A percentile compares a stretch with the other conserved stretches of the same genome.
phyloP scores from a whole-genome alignment of 1,139 yeast genomes.

The Nakaseomyces kungkrabaensis region DNA sequence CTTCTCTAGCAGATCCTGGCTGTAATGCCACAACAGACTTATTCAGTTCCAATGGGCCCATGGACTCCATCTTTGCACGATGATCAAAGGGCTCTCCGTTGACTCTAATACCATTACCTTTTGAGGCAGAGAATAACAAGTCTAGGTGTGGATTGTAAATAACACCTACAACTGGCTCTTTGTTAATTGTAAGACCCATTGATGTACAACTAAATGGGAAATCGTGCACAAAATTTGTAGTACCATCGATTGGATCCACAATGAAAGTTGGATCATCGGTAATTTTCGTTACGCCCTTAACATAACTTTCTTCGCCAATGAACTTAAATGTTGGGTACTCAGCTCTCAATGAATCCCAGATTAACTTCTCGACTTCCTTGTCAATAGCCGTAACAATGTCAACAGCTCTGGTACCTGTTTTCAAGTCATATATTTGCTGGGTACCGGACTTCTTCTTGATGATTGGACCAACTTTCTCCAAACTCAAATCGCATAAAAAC shows the following conservation, averaged over 20 bases:
- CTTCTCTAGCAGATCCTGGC: constrained; percentile 49
- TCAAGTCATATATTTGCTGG: constrained; percentile 42
- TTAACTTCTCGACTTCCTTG: constrained; percentile 44
- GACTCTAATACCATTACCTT: constrained; percentile 43
- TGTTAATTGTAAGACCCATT: constrained; percentile 42
- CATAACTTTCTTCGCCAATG: constrained; percentile 51
- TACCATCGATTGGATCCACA: constrained; percentile 55
- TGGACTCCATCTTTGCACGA: constrained; percentile 16
- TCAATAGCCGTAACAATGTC: constrained; percentile 53
- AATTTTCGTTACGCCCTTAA: constrained; percentile 38
- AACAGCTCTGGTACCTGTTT: constrained; percentile 38
- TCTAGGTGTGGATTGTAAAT: constrained; percentile 47
- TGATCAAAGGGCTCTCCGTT: constrained; percentile 37
- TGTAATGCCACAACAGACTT: constrained; percentile 48
- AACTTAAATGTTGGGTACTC: constrained; percentile 42
- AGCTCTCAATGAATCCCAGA: constrained; percentile 32
- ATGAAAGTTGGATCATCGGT: constrained; percentile 48
- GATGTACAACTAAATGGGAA: constrained; percentile 54
- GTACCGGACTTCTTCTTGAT: constrained; percentile 42
- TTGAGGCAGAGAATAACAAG: constrained; percentile 40
- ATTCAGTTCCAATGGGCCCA: constrained; percentile 35
- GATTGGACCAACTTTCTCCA: constrained; percentile 35
- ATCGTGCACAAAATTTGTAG: constrained; percentile 50
- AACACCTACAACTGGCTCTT: constrained; percentile 47
- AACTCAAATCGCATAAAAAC: constrained; percentile 19